A percentile compares a stretch with the other conserved stretches of the same genome.
Evolutionary conservation across 2,329 filamentous ascomycete genomes (phyloP).

Genomic region (Fusarium pseudoanthophilum): DNA sequence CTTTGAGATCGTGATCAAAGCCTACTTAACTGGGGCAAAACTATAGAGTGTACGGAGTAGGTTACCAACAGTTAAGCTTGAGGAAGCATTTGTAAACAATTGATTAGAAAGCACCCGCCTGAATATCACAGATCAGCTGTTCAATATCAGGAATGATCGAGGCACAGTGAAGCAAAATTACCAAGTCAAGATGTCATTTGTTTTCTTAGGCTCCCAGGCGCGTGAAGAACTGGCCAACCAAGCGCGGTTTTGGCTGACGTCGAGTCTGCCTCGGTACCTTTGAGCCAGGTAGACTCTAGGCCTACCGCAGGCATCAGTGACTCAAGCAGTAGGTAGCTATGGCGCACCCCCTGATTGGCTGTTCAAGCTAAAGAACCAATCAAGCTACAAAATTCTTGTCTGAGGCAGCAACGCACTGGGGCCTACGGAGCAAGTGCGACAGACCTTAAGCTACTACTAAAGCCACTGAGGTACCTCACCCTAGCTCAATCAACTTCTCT

Average conservation of each 20-base stretch:
- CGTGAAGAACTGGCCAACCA: slow-evolving; percentile 19
- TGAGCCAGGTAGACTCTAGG: slow-evolving; percentile 42
- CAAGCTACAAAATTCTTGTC: slow-evolving; percentile 45
- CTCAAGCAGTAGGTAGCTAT: slow-evolving; percentile 38
- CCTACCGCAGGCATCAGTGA: slow-evolving; percentile 47
- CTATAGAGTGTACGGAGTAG: background rate
- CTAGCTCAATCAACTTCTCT: slow-evolving; percentile 28
- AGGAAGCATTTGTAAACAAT: background rate
- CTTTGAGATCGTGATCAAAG: background rate
- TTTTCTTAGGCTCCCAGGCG: background rate
- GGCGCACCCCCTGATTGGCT: slow-evolving; percentile 45
- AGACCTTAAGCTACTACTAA: slow-evolving; percentile 24
- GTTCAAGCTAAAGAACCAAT: slow-evolving; percentile 45
- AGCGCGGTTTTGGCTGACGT: slow-evolving; percentile 25
- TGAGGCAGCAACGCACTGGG: slow-evolving; percentile 50
- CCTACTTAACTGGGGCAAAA: background rate
- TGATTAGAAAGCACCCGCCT: background rate
- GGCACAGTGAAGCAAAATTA: background rate
- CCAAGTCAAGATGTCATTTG: background rate
- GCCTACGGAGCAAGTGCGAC: slow-evolving; percentile 21
- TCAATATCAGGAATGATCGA: background rate
- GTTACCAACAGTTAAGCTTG: background rate
- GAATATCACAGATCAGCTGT: background rate
- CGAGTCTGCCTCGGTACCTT: slow-evolving; percentile 46
- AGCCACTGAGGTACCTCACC: slow-evolving; percentile 37